A percentile compares a stretch with the other conserved stretches of the same genome.
Evolutionary conservation across 331 rosid species (phyloP).

Genomic region (Malus hybrid): DNA sequence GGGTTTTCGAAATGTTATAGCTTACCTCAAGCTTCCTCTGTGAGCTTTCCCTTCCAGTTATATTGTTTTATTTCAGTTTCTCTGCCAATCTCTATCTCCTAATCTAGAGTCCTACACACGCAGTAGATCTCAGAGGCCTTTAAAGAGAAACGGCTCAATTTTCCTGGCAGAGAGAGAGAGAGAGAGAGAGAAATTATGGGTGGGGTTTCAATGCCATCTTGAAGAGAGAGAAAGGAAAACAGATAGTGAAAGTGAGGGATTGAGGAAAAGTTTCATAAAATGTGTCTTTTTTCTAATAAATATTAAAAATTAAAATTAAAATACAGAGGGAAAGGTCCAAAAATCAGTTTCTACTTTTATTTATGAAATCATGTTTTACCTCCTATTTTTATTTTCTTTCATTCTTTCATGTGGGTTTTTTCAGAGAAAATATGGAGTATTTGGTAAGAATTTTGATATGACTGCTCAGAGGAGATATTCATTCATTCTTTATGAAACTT

Average conservation of each 20-base stretch:
- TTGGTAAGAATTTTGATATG: neutral
- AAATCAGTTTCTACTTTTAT: constrained; percentile 14
- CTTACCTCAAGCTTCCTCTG: constrained; percentile 5
- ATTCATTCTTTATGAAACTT: neutral
- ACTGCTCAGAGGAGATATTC: neutral
- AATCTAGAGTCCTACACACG: constrained; percentile 8
- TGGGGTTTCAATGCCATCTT: constrained; percentile 31
- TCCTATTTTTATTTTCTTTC: neutral
- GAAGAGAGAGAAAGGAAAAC: constrained; percentile 29
- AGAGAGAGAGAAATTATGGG: constrained; percentile 7
- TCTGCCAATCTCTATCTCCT: constrained; percentile 26
- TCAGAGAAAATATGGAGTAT: neutral
- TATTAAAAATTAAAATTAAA: too few relatives aligned
- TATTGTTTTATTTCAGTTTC: constrained; percentile 10
- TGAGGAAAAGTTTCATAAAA: constrained; percentile 21
- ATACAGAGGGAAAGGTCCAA: constrained; percentile 5
- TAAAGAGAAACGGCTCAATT: neutral
- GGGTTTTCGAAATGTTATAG: constrained; percentile 3
- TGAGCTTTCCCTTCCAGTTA: constrained; percentile 6
- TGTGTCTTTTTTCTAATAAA: neutral
- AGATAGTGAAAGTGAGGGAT: constrained; percentile 19
- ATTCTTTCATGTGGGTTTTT: neutral
- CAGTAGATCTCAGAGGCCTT: constrained; percentile 42
- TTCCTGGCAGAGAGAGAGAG: neutral
- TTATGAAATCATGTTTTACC: neutral